A percentile compares a stretch with the other conserved stretches of the same genome.
Evolutionary conservation across 2,329 filamentous ascomycete species (phyloP).

Genomic region (Fusarium sp.): DNA sequence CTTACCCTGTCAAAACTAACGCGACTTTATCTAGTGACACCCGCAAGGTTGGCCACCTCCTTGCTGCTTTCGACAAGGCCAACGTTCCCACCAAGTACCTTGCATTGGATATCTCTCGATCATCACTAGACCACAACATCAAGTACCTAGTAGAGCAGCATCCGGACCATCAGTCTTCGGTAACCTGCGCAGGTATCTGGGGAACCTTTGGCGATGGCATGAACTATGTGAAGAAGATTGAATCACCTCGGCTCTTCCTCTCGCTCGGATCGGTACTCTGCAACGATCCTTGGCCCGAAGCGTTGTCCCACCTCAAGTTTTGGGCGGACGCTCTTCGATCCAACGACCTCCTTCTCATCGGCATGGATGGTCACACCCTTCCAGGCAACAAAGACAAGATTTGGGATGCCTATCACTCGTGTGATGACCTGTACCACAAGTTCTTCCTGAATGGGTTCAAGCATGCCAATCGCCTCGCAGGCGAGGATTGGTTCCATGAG

Average conservation of each 20-base stretch:
- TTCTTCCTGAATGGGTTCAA: constrained; percentile 56
- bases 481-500: constrained; percentile 50
- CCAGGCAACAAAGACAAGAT: constrained; percentile 51
- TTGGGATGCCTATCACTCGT: constrained; percentile 55
- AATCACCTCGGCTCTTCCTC: constrained; percentile 52
- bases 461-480: constrained; percentile 52
- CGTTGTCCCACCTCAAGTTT: constrained; percentile 49
- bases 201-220: constrained; percentile 54
- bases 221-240: constrained; percentile 46
- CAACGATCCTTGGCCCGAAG: constrained; percentile 54
- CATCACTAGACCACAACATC: constrained; percentile 52
- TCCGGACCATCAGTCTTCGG: constrained; percentile 38
- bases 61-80: constrained; percentile 50
- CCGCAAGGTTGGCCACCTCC: constrained; percentile 54
- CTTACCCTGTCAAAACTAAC: constrained; percentile 35
- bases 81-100: constrained; percentile 50
- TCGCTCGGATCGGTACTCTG: constrained; percentile 57
- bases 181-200: constrained; percentile 54
- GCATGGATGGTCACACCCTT: constrained; percentile 56
- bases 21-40: constrained; percentile 50
- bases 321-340: constrained; percentile 52
- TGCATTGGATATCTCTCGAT: constrained; percentile 55
- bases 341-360: constrained; percentile 52
- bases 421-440: constrained; percentile 48
- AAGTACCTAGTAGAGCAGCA: constrained; percentile 48